Evolutionary conservation across 495 filamentous ascomycete genomes (phyloP).

Genomic region (Talaromyces wortmannii): DNA sequence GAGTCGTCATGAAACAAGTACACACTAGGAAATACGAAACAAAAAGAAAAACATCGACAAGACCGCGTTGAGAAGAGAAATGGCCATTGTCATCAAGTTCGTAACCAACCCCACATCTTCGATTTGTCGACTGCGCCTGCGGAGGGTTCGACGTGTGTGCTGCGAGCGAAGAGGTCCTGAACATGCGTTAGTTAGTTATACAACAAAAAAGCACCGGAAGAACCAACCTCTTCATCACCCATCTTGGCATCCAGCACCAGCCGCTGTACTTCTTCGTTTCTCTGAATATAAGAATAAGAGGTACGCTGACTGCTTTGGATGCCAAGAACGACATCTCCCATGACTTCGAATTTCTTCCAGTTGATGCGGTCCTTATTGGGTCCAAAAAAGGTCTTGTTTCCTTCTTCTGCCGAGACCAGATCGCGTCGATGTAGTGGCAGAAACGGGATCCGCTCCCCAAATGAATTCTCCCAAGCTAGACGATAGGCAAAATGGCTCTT

Average conservation of each 20-base stretch:
- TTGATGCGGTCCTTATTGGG: constrained; percentile 74
- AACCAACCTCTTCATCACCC: constrained; percentile 42
- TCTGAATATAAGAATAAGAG: constrained; percentile 65
- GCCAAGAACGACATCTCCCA: constrained; percentile 83
- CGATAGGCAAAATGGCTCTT: constrained; percentile 92
- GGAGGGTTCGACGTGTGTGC: constrained; percentile 37
- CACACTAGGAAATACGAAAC: no score
- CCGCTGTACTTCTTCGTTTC: constrained; percentile 58
- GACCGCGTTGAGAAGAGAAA: not conserved
- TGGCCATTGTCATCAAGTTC: not conserved
- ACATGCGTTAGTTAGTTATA: not conserved
- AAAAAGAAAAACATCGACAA: constrained; percentile 3
- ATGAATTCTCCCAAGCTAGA: constrained; percentile 92
- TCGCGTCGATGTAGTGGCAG: constrained; percentile 87
- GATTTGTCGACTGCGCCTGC: constrained; percentile 28
- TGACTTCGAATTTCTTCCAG: constrained; percentile 97
- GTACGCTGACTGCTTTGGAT: constrained; percentile 86
- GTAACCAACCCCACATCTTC: constrained; percentile 40
- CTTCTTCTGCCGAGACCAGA: constrained; percentile 85
- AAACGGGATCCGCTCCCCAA: constrained; percentile 84
- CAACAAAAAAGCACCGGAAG: not conserved
- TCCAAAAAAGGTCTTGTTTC: constrained; percentile 80
- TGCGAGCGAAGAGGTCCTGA: constrained; percentile 39
- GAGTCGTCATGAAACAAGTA: no score
- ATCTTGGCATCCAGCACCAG: constrained; percentile 65